A percentile compares a stretch with the other conserved stretches of the same genome.
Conservation (phyloP, 2,329 filamentous ascomycete genomes). For the Colletotrichum sp. region DNA sequence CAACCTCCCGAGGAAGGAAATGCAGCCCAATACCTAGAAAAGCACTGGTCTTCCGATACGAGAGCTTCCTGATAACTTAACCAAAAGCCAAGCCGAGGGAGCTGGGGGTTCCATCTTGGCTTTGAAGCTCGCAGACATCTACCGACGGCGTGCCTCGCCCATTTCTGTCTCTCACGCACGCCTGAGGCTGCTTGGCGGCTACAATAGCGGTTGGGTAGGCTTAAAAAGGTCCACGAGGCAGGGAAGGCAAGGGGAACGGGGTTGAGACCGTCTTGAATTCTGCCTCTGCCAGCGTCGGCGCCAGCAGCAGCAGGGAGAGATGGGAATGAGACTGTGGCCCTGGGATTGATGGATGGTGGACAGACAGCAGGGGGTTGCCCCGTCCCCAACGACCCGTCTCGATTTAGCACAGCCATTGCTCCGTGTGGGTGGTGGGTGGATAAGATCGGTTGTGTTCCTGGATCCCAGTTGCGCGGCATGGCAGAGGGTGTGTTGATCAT, state of each 20-base stretch:
- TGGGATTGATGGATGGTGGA: neutral
- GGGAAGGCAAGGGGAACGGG: neutral
- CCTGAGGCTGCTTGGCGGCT: neutral
- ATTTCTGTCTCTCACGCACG: neutral
- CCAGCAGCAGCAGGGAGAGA: neutral
- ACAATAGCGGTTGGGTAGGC: neutral
- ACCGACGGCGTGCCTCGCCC: neutral
- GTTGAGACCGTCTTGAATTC: neutral
- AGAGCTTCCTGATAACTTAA: neutral
- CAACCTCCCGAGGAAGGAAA: neutral
- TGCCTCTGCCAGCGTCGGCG: neutral
- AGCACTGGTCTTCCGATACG: neutral
- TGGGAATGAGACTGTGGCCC: neutral
- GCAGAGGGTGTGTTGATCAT: neutral
- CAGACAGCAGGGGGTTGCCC: neutral
- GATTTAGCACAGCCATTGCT: conserved; percentile 15
- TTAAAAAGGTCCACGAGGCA: neutral
- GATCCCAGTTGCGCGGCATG: conserved; percentile 1
- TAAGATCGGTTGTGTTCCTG: conserved; percentile 10
- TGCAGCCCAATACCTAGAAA: neutral
- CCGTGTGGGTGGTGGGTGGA: conserved; percentile 1
- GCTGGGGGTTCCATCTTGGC: neutral
- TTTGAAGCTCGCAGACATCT: neutral
- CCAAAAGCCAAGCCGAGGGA: neutral
- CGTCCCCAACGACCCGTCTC: conserved; percentile 1